Conservation (phyloP, 805 yeast species). For the Ogataea nakhonphanomensis region DNA sequence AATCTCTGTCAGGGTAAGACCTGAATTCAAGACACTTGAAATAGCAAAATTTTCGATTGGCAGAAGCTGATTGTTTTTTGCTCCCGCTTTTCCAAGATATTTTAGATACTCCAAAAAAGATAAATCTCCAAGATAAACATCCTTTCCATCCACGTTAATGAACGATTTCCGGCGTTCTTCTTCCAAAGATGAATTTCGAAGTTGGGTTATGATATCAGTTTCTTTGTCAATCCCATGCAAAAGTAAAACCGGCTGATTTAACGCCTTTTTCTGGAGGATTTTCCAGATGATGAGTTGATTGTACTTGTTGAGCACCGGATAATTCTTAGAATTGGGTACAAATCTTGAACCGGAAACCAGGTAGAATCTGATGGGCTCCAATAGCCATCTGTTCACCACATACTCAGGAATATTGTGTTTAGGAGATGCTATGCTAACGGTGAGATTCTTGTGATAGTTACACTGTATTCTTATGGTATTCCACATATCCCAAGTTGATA, state of each 20-base stretch:
- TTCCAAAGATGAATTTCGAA: conserved; percentile 10
- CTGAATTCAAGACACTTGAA: conserved; percentile 18
- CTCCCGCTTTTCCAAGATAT: conserved; percentile 19
- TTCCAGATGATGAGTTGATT: conserved; percentile 48
- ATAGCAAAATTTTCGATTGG: conserved; percentile 29
- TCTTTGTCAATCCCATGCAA: conserved; percentile 53
- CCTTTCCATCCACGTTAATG: conserved; percentile 19
- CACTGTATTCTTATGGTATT: conserved; percentile 57
- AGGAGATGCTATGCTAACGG: conserved; percentile 77
- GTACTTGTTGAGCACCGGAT: conserved; percentile 61
- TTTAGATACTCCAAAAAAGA: conserved; percentile 32
- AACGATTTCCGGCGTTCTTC: conserved; percentile 15
- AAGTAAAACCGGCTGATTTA: conserved; percentile 40
- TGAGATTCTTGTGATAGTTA: conserved; percentile 50
- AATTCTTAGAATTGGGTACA: conserved; percentile 54
- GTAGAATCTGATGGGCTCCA: conserved; percentile 62
- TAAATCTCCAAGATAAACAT: conserved; percentile 26
- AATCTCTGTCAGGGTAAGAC: conserved; percentile 9
- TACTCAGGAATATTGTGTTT: conserved; percentile 48
- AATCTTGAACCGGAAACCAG: conserved; percentile 55
- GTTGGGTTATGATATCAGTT: conserved; percentile 20
- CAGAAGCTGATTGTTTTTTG: conserved; percentile 25
- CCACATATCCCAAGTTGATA: conserved; percentile 77
- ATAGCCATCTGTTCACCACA: conserved; percentile 58
- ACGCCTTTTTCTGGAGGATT: conserved; percentile 41